These are phyloP conservation scores for Botrytis elliptica DNA, from an alignment of 2,329 filamentous ascomycete genomes.

Conservation along the genomic window DNA sequence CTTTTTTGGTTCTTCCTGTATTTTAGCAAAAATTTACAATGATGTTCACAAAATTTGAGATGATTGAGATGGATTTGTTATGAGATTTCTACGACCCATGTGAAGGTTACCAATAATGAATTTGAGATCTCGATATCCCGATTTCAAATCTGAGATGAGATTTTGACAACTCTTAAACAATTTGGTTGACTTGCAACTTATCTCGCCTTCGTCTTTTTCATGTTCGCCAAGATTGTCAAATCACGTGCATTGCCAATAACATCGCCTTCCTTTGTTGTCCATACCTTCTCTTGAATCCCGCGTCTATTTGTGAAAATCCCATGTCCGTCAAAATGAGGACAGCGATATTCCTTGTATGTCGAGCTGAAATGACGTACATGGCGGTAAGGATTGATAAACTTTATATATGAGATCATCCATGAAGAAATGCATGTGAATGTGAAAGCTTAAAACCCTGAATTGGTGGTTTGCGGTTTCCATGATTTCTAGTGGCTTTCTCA, in stretches of 20 bases:
- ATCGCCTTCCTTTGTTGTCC: background rate
- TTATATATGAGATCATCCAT: constrained; percentile 11
- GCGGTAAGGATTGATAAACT: background rate
- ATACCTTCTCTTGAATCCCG: background rate
- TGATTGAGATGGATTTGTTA: background rate
- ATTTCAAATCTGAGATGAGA: background rate
- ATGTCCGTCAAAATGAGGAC: background rate
- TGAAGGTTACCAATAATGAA: too few relatives aligned
- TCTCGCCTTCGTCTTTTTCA: background rate
- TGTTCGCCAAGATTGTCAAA: background rate
- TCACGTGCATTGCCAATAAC: background rate
- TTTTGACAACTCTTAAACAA: background rate
- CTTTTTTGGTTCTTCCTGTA: constrained; percentile 14
- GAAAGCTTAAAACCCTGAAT: constrained; percentile 12
- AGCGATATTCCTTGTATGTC: background rate
- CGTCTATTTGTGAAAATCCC: background rate
- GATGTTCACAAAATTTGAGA: background rate
- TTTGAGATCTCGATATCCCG: accelerated
- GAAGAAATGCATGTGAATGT: background rate
- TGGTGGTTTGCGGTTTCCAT: background rate
- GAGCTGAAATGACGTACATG: constrained; percentile 13
- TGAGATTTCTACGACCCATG: too few relatives aligned
- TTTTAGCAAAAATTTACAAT: constrained; percentile 11
- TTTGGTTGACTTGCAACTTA: background rate
- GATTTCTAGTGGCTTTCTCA: background rate